phyloP scores from a whole-genome alignment of 129 eudicot genomes.

The Oenanthe sinensis region DNA sequence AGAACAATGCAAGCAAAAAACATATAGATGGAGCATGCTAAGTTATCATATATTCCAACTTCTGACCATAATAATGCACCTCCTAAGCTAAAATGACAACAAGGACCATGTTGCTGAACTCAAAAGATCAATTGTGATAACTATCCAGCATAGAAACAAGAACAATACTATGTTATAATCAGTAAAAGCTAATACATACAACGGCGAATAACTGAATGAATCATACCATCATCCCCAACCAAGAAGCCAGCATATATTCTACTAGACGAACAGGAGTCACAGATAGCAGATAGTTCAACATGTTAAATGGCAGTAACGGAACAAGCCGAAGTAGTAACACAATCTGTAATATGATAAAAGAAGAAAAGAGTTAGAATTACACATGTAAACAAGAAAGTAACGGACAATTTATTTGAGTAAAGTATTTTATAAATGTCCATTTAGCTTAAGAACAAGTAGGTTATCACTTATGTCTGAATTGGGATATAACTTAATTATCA shows the following conservation, averaged over 20 bases:
- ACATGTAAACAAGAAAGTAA: neutral
- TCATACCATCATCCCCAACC: conserved; percentile 98
- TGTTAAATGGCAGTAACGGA: conserved; percentile 91
- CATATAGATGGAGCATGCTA: no score
- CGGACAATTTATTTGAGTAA: neutral
- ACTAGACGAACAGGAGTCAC: conserved; percentile 86
- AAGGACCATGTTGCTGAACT: neutral
- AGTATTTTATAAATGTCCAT: neutral
- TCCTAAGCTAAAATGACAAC: neutral
- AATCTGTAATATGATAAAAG: conserved; percentile 42
- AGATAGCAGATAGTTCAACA: conserved; percentile 86
- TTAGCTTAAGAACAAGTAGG: neutral
- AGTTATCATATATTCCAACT: no score
- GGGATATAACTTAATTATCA: neutral
- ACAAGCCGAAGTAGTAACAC: conserved; percentile 89
- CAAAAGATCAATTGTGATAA: neutral
- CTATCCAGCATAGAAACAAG: neutral
- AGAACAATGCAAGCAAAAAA: no score
- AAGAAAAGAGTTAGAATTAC: neutral
- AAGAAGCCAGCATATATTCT: conserved; percentile 88
- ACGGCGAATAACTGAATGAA: conserved; percentile 5
- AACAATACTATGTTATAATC: neutral
- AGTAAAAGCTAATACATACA: neutral
- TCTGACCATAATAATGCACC: no score
- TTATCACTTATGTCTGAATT: neutral